phyloP scores from a whole-genome alignment of 2,329 filamentous ascomycete genomes.

The Geosmithia flava region DNA sequence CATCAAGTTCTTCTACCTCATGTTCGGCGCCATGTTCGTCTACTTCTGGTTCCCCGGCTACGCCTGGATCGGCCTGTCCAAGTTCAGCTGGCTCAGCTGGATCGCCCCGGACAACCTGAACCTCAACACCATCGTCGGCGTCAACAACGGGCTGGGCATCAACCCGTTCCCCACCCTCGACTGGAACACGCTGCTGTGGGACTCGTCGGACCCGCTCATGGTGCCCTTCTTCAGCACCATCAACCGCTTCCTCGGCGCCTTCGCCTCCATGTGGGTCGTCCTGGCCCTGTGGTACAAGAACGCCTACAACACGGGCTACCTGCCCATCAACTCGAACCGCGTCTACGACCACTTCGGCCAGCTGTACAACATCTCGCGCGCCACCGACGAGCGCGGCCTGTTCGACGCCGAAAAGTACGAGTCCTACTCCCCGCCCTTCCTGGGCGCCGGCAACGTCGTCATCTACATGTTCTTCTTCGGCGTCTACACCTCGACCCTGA shows the following conservation, averaged over 20 bases:
- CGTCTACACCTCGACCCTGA: conserved; percentile 37
- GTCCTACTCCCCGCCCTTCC: conserved; percentile 37
- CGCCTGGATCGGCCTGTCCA: conserved; percentile 36
- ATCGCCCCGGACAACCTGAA: conserved; percentile 33
- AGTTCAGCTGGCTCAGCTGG: conserved; percentile 46
- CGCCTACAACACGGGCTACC: conserved; percentile 42
- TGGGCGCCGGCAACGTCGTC: conserved; percentile 34
- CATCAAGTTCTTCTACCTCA: conserved; percentile 36
- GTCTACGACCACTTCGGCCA: conserved; percentile 35
- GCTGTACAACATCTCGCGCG: conserved; percentile 31
- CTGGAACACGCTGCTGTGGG: conserved; percentile 33
- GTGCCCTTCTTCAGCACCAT: conserved; percentile 45
- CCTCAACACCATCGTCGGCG: conserved; percentile 28
- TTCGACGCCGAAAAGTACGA: conserved; percentile 33
- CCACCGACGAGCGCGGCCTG: conserved; percentile 27
- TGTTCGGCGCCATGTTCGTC: conserved; percentile 39
- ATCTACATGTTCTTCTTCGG: conserved; percentile 45
- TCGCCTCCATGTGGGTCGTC: conserved; percentile 41
- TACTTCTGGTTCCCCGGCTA: conserved; percentile 48
- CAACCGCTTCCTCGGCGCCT: conserved; percentile 47
- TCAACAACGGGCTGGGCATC: conserved; percentile 30
- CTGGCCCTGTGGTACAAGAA: conserved; percentile 46
- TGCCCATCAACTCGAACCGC: conserved; percentile 38
- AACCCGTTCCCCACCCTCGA: conserved; percentile 34
- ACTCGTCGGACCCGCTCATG: conserved; percentile 30